Evolutionary conservation across 371 early-diverging fungal genomes (phyloP).

Genomic region (Amoeboradix gromovi): DNA sequence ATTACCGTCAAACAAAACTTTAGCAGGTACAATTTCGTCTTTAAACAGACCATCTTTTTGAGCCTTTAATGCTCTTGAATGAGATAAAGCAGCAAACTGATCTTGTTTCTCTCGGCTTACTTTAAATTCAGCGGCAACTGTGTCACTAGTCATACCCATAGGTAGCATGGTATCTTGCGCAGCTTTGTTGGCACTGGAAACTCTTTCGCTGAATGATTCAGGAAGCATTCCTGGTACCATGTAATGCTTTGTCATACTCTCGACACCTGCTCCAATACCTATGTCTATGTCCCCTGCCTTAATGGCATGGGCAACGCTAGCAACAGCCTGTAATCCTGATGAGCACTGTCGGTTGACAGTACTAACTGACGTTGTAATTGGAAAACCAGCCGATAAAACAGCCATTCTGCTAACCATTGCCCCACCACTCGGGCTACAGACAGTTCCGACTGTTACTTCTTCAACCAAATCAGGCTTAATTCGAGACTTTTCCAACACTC

Average conservation of each 20-base stretch:
- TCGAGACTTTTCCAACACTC: slow-evolving; percentile 35
- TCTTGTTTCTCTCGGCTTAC: slow-evolving; percentile 62
- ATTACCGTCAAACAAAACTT: slow-evolving; percentile 10
- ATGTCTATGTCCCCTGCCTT: slow-evolving; percentile 66
- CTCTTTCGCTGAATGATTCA: slow-evolving; percentile 4
- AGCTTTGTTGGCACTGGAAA: slow-evolving; percentile 3
- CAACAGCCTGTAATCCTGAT: slow-evolving; percentile 77
- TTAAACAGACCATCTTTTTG: slow-evolving; percentile 66
- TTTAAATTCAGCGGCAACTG: slow-evolving; percentile 58
- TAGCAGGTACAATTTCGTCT: slow-evolving; percentile 56
- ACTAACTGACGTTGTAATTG: slow-evolving; percentile 36
- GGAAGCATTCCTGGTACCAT: slow-evolving; percentile 15
- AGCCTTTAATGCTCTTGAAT: slow-evolving; percentile 46
- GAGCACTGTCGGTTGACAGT: slow-evolving; percentile 93
- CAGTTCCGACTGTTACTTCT: slow-evolving; percentile 81
- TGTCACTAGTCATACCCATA: slow-evolving; percentile 69
- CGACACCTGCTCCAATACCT: slow-evolving; percentile 92
- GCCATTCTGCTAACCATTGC: slow-evolving; percentile 86
- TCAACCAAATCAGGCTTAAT: slow-evolving; percentile 65
- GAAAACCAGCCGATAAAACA: slow-evolving; percentile 53
- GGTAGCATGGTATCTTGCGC: slow-evolving; percentile 9
- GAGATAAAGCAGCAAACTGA: slow-evolving; percentile 47
- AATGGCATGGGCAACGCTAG: slow-evolving; percentile 62
- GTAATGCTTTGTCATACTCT: slow-evolving; percentile 81
- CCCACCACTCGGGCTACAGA: slow-evolving; percentile 62